These are phyloP conservation scores for Quercus engelmannii DNA, from an alignment of 306 rosid genomes.

Conservation along the genomic window DNA sequence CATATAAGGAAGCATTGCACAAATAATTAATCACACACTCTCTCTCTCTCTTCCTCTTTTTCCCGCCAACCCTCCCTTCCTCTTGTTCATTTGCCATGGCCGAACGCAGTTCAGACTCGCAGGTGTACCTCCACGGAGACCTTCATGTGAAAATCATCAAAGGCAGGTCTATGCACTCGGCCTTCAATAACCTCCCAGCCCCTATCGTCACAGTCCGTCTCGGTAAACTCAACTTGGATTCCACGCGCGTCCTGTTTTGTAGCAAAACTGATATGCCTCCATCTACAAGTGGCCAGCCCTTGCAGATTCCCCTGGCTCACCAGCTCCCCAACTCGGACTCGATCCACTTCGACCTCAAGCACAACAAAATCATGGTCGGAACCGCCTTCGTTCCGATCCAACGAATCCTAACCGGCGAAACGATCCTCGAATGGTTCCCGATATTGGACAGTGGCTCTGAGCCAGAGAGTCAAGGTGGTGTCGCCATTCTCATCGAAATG, in stretches of 20 bases:
- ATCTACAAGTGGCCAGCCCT: constrained; percentile 72
- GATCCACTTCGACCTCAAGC: constrained; percentile 61
- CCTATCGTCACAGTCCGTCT: constrained; percentile 87
- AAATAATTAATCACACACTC: no score
- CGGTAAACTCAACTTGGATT: constrained; percentile 77
- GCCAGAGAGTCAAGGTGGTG: constrained; percentile 71
- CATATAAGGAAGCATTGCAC: no score
- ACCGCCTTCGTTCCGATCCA: constrained; percentile 56
- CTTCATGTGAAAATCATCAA: constrained; percentile 65
- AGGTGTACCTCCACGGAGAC: constrained; percentile 76
- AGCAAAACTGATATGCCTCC: constrained; percentile 35
- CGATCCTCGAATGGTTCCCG: constrained; percentile 74
- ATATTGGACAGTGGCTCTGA: constrained; percentile 48
- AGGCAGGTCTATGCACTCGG: constrained; percentile 11
- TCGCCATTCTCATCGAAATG: constrained; percentile 68
- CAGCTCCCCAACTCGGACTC: constrained; percentile 50
- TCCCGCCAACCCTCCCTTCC: no score
- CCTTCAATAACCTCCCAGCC: constrained; percentile 48
- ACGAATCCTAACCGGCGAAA: constrained; percentile 48
- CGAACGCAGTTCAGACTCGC: constrained; percentile 11
- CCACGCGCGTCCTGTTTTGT: constrained; percentile 49
- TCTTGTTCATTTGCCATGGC: neutral
- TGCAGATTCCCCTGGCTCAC: constrained; percentile 80
- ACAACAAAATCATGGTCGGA: constrained; percentile 87
- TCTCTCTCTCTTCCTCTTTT: no score